These are phyloP conservation scores for Symbiotaphrina buchneri DNA, from an alignment of 495 filamentous ascomycete genomes.

Conservation along the genomic window DNA sequence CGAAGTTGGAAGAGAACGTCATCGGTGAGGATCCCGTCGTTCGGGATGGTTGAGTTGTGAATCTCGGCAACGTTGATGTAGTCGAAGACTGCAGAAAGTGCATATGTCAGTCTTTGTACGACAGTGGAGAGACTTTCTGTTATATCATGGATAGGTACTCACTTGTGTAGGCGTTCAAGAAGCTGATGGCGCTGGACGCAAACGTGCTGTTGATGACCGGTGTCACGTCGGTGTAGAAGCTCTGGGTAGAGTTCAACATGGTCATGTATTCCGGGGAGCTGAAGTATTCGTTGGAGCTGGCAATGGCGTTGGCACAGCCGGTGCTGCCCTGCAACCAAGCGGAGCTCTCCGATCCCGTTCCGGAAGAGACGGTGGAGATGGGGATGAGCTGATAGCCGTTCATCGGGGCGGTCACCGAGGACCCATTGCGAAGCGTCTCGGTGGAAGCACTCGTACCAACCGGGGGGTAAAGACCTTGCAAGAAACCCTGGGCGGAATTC, in stretches of 20 bases:
- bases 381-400: conserved; percentile 39
- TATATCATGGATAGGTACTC: too few relatives aligned
- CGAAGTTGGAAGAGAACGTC: conserved; percentile 16
- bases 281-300: conserved; percentile 55
- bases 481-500: conserved; percentile 29
- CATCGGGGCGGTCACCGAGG: conserved; percentile 25
- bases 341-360: conserved; percentile 26
- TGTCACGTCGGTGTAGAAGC: conserved; percentile 39
- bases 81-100: conserved; percentile 23
- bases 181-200: conserved; percentile 24
- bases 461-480: conserved; percentile 41
- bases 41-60: conserved; percentile 23
- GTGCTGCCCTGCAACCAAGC: conserved; percentile 33
- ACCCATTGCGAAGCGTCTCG: conserved; percentile 27
- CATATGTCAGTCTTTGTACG: not conserved
- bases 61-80: conserved; percentile 29
- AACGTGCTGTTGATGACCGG: conserved; percentile 39
- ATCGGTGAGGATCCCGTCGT: conserved; percentile 13
- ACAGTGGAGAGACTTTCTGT: conserved; percentile 1
- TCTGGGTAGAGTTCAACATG: conserved; percentile 26
- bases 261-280: conserved; percentile 30
- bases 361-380: conserved; percentile 17
- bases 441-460: conserved; percentile 17
- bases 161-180: conserved; percentile 52
- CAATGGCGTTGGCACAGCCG: conserved; percentile 34